Evolutionary conservation across 257 asterid species (phyloP), one percentile per base, ranked within the genome.

Genomic region (Handroanthus guayacan): DNA sequence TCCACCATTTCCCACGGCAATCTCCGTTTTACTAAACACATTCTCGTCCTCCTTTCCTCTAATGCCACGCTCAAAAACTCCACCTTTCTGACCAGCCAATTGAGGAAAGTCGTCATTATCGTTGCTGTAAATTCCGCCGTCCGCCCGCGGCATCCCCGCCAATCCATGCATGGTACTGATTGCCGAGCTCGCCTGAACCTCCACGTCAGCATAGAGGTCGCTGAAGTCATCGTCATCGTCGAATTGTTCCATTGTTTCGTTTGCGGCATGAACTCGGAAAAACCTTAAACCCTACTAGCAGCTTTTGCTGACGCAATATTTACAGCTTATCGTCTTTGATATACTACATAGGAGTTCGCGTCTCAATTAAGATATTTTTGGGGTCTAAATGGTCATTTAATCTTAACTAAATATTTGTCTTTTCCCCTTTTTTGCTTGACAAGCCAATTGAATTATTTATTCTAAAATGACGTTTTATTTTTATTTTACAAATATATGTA

Each of bases 161-260:
- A 81, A 52, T 37, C 71, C 76, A 25, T 78, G 81, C 60, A 81
- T n/a, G 56, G 84, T 71, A 52, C 81, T 71, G 71, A 90, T 72
- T 20, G 90, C 90, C 16, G 89, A 87, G 81, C 86, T 80, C 47
- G 86, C 88, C 76, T 81, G 88, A 3, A 83, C 81, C 82, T 82
- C 90, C 14, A 91, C 89, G 74, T 89, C 93, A 39, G 85, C 88
- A 68, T 91, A 91, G 4, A 89, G 85, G 77, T 86, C 97, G 58
- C 88, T 84, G 82, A 85, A 86, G 54, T 89, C 93, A 39, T 88
- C 92, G 4, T 82, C 91, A 6, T 75, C 86, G 20, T 75, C 86
- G 20, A 76, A 56, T 52, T 79, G 90, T 18, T 74, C 87, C 91
- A 86, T 82, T 66, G 9, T 5, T 25, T 25, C 31, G 7, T 3